A percentile compares a stretch with the other conserved stretches of the same genome.
Evolutionary conservation across 2,329 filamentous ascomycete genomes (phyloP).

Genomic region (Dactylellina parvicollis): DNA sequence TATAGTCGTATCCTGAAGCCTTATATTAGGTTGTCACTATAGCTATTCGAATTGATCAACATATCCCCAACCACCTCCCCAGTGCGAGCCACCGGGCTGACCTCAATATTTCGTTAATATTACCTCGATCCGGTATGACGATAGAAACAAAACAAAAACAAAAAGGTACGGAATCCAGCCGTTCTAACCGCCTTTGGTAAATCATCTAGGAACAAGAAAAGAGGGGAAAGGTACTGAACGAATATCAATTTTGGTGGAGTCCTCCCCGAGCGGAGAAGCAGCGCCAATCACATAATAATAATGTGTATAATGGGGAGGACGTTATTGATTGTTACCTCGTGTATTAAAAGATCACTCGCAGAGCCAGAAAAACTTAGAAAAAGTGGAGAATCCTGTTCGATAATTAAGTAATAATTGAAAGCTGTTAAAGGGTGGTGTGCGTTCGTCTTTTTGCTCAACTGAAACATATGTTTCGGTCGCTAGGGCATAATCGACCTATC

Average conservation of each 20-base stretch:
- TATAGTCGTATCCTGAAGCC: not conserved
- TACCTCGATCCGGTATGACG: too few relatives aligned
- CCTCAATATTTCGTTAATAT: slow-evolving; percentile 2
- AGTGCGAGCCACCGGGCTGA: not conserved
- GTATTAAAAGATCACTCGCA: slow-evolving; percentile 4
- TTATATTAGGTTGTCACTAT: slow-evolving; percentile 38
- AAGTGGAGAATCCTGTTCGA: slow-evolving; percentile 14
- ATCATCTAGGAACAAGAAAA: not conserved
- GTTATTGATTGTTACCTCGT: not conserved
- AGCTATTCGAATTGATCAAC: slow-evolving; percentile 9
- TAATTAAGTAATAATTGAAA: slow-evolving; percentile 4
- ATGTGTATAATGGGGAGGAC: too few relatives aligned
- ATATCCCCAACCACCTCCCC: slow-evolving; percentile 18
- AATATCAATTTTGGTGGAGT: too few relatives aligned
- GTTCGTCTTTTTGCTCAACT: slow-evolving; percentile 19
- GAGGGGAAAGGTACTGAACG: slow-evolving; percentile 3
- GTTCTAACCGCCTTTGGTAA: not conserved
- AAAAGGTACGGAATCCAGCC: too few relatives aligned
- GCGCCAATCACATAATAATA: too few relatives aligned
- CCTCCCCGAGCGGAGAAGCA: too few relatives aligned
- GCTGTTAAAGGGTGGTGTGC: slow-evolving; percentile 6
- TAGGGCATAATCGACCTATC: too few relatives aligned
- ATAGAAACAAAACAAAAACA: too few relatives aligned
- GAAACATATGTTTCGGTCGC: slow-evolving; percentile 51
- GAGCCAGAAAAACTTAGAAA: too few relatives aligned